Percentiles rank a stretch among this genome's conserved stretches.
Conservation (phyloP, 2,329 filamentous ascomycete species). For the Macrophomina phaseolina region DNA sequence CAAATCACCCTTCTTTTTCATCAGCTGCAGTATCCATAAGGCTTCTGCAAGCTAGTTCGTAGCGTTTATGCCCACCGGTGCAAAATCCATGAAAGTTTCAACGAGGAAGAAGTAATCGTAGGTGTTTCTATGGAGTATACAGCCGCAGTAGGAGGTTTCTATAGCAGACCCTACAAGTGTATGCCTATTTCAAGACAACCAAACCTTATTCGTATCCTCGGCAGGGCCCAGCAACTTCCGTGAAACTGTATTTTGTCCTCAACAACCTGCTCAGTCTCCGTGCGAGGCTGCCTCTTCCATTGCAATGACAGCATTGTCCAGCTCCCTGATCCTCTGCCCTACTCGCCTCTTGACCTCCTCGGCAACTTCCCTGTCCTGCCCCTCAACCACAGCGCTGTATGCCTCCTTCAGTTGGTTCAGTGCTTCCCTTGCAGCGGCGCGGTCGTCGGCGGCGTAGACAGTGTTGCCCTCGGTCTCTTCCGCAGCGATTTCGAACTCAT, state of each 20-base stretch:
- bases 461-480: slow-evolving; percentile 61
- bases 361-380: slow-evolving; percentile 48
- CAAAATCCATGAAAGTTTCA: too few relatives aligned
- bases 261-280: slow-evolving; percentile 7
- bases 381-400: slow-evolving; percentile 52
- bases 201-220: too few relatives aligned
- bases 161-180: too few relatives aligned
- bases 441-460: slow-evolving; percentile 61
- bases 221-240: neutral
- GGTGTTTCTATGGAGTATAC: too few relatives aligned
- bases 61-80: too few relatives aligned
- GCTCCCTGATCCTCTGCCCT: slow-evolving; percentile 58
- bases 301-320: slow-evolving; percentile 57
- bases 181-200: too few relatives aligned
- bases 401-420: slow-evolving; percentile 55
- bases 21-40: too few relatives aligned
- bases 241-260: too few relatives aligned
- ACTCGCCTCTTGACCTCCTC: slow-evolving; percentile 59
- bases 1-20: too few relatives aligned
- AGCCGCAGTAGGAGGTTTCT: too few relatives aligned
- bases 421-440: slow-evolving; percentile 60
- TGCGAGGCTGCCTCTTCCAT: slow-evolving; percentile 56
- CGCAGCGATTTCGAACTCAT: slow-evolving; percentile 57
- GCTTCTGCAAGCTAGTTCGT: too few relatives aligned
- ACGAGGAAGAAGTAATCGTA: too few relatives aligned